phyloP scores from a whole-genome alignment of 2,329 filamentous ascomycete genomes.

The Reticulascus tulasneorum region DNA sequence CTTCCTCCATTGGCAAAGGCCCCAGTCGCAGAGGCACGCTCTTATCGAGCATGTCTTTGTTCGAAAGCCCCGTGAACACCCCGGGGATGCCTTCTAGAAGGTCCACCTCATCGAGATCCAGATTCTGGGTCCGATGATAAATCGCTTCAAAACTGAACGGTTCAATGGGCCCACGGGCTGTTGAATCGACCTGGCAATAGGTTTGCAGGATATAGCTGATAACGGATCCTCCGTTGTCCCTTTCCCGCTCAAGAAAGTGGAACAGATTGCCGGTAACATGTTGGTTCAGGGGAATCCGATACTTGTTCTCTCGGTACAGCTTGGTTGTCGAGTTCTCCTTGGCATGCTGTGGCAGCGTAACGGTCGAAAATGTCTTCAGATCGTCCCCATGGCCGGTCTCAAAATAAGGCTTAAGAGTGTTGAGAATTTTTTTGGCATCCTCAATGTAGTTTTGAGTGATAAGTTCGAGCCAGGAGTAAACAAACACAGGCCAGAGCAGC shows the following conservation, averaged over 20 bases:
- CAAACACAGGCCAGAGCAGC: constrained; percentile 87
- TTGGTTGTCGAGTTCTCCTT: constrained; percentile 72
- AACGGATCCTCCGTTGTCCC: constrained; percentile 73
- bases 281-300: constrained; percentile 83
- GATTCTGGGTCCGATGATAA: constrained; percentile 52
- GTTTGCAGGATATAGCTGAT: constrained; percentile 69
- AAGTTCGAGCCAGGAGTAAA: constrained; percentile 86
- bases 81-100: constrained; percentile 63
- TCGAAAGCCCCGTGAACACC: constrained; percentile 57
- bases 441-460: constrained; percentile 66
- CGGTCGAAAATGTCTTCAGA: constrained; percentile 66
- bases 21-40: constrained; percentile 67
- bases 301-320: constrained; percentile 81
- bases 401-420: constrained; percentile 64
- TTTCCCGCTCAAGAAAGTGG: constrained; percentile 84
- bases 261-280: constrained; percentile 79
- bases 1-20: constrained; percentile 75
- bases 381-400: constrained; percentile 77
- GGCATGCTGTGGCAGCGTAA: constrained; percentile 75
- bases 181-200: constrained; percentile 55
- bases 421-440: constrained; percentile 72
- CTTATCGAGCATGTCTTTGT: constrained; percentile 56
- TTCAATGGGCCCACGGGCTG: constrained; percentile 58
- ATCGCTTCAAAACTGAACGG: constrained; percentile 61
- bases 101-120: constrained; percentile 60